Conservation (phyloP, 2,329 filamentous ascomycete genomes). For the Hypomyces perniciosus region DNA sequence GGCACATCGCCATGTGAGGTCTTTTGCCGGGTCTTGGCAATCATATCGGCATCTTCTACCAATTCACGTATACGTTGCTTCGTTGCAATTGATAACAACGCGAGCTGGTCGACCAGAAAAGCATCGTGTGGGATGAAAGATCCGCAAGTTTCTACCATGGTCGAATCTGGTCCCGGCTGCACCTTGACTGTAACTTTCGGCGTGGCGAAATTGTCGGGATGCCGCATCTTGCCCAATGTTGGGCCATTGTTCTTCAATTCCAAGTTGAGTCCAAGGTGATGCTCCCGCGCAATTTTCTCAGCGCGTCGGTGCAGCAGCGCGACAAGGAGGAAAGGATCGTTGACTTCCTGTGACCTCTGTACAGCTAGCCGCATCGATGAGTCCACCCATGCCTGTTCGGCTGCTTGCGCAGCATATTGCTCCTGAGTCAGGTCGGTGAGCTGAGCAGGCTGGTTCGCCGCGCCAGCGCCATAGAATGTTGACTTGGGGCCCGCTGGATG, state of each 20-base stretch:
- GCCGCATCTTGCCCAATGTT: conserved; percentile 42
- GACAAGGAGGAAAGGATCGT: conserved; percentile 66
- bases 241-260: conserved; percentile 45
- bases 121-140: conserved; percentile 71
- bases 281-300: conserved; percentile 52
- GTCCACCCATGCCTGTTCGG: conserved; percentile 59
- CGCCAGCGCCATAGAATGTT: conserved; percentile 59
- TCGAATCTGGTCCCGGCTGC: conserved; percentile 55
- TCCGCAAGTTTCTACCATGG: conserved; percentile 56
- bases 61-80: conserved; percentile 72
- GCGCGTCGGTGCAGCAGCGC: conserved; percentile 54
- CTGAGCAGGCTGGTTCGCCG: conserved; percentile 57
- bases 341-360: conserved; percentile 61
- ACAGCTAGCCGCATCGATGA: conserved; percentile 57
- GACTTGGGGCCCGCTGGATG: conserved; percentile 50
- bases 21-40: conserved; percentile 66
- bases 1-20: conserved; percentile 77
- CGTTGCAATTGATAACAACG: conserved; percentile 74
- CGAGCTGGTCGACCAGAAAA: conserved; percentile 73
- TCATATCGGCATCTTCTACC: conserved; percentile 66
- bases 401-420: conserved; percentile 58
- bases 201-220: conserved; percentile 42
- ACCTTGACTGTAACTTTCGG: conserved; percentile 49
- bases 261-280: conserved; percentile 50
- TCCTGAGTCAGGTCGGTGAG: conserved; percentile 48